Base-by-base conservation (phyloP, 2,329 filamentous ascomycete species). In the Graphium sp. region DNA sequence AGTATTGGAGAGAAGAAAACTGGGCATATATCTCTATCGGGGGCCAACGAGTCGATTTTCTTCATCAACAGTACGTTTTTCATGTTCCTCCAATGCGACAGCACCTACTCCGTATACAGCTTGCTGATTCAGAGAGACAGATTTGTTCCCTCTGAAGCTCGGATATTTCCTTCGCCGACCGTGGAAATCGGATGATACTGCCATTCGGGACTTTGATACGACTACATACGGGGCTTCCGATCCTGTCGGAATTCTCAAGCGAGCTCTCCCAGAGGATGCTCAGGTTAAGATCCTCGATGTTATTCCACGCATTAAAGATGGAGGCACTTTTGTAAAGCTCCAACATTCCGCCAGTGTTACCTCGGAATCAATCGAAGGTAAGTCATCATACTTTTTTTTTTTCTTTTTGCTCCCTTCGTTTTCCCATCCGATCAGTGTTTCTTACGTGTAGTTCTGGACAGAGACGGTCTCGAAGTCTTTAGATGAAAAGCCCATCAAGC, bases 291-390 rank as follows among this genome's bases (percentile, higher is more conserved):
- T 93, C 26, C 80, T 74, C 4, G 77, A 92, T 42, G 75, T 94
- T 11, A 50, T 94, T 12, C 84, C 85, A 1, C 67, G 84, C 4
- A 60, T 91, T 17, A 85, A 91, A 42, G 89, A 98, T 45, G 89
- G 89, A 11, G 89, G 89, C 9, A 83, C 82, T 1, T 95, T 91
- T 47, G 74, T 95, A 48, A 94, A 91, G 48, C 84, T 91, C 45
- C 65, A 63, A 11, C 68, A 62, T 30, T 50, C 55, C 22, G 35
- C 48, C 2, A 49, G 46, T 8, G 40, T 54, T 7, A 46, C 52
- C 4, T 42, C 53, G 3, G 46, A 53, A 26, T 41, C 60, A 26
- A 44, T 64, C 26, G 59, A 65, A 43, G 44, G 55, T 56, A 40
- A 18, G 38, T 39, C 13, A n/a, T n/a, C n/a, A n/a, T n/a, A n/a